Evolutionary conservation across 2,329 filamentous ascomycete species (phyloP).

Genomic region (Aureobasidium sp.): DNA sequence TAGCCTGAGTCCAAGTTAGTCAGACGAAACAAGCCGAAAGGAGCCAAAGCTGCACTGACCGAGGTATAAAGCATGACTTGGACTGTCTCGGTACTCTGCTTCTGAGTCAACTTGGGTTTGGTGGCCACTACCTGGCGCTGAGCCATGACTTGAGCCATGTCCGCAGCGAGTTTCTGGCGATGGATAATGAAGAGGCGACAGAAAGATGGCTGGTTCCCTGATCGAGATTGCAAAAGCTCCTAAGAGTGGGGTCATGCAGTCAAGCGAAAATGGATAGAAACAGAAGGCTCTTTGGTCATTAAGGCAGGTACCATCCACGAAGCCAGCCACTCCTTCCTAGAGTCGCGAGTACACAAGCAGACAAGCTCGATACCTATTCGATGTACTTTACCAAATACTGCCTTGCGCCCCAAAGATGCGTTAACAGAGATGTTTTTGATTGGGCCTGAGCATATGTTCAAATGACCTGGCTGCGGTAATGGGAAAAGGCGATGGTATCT

Average conservation of each 20-base stretch:
- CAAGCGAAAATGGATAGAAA: not conserved
- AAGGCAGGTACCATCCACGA: not conserved
- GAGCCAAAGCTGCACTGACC: not conserved
- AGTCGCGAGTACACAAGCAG: not conserved
- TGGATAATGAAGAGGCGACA: not conserved
- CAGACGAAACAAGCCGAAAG: not conserved
- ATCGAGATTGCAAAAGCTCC: not conserved
- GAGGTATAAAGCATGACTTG: slow-evolving; percentile 12
- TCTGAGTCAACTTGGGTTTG: not conserved
- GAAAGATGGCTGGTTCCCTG: too few species aligned
- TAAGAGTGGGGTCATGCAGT: not conserved
- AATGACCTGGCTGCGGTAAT: not conserved
- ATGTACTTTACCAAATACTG: not conserved
- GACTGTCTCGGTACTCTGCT: slow-evolving; percentile 11
- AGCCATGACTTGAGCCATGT: not conserved
- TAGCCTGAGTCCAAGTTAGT: not conserved
- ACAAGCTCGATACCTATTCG: not conserved
- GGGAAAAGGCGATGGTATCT: not conserved
- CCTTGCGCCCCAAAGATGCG: not conserved
- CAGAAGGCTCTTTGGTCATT: not conserved
- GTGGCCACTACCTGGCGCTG: not conserved
- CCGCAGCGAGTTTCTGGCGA: not conserved
- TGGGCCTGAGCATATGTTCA: too few species aligned
- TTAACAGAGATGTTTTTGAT: too few species aligned
- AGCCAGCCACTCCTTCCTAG: not conserved